Evolutionary conservation across 2,329 filamentous ascomycete species (phyloP).

Genomic region (Fusarium denticulatum): DNA sequence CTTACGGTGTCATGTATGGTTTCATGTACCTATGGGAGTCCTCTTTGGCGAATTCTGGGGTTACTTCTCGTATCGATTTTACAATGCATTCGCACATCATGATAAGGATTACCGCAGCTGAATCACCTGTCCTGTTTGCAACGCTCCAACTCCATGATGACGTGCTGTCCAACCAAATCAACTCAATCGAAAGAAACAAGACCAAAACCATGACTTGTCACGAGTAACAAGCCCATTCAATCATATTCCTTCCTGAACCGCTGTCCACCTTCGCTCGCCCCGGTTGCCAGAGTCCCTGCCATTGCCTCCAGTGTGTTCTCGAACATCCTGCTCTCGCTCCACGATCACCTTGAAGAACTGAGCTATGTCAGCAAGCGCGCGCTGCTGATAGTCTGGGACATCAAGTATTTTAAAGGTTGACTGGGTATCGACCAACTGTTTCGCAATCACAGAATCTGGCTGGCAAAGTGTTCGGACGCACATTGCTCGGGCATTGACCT

Average conservation of each 20-base stretch:
- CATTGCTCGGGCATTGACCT: conserved; percentile 62
- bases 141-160: neutral
- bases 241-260: neutral
- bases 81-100: neutral
- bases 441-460: conserved; percentile 66
- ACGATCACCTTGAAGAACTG: conserved; percentile 65
- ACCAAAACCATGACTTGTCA: neutral
- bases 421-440: conserved; percentile 65
- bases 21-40: neutral
- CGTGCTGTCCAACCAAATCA: neutral
- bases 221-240: neutral
- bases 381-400: conserved; percentile 54
- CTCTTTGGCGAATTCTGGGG: neutral
- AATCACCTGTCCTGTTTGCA: neutral
- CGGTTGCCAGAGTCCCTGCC: conserved; percentile 7
- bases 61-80: neutral
- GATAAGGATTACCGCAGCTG: neutral
- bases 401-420: conserved; percentile 61
- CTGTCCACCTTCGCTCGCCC: conserved; percentile 16
- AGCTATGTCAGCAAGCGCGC: conserved; percentile 60
- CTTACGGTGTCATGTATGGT: neutral
- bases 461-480: conserved; percentile 66
- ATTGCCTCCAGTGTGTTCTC: conserved; percentile 35
- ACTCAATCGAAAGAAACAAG: neutral
- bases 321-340: conserved; percentile 54